Percentiles rank a stretch among this genome's conserved stretches.
These are phyloP conservation scores for Corymbia calophylla DNA, from an alignment of 441 rosid genomes.

Conservation along the genomic window DNA sequence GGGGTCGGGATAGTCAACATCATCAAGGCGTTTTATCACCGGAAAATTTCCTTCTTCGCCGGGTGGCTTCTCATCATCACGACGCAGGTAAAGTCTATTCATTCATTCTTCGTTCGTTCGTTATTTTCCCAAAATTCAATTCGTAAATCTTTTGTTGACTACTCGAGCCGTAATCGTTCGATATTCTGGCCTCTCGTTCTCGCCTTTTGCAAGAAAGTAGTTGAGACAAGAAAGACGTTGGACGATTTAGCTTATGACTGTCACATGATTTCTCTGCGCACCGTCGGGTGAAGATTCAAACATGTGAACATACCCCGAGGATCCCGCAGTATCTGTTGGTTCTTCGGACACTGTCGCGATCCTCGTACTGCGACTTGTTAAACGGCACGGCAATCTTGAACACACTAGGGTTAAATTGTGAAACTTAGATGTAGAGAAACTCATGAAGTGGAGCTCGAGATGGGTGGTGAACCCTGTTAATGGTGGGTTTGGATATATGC, in stretches of 20 bases:
- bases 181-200: neutral
- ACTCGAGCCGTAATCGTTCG: neutral
- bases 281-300: neutral
- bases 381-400: neutral
- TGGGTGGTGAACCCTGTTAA: neutral
- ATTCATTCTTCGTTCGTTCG: neutral
- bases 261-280: neutral
- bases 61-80: slow-evolving; percentile 81
- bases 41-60: slow-evolving; percentile 64
- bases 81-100: slow-evolving; percentile 48
- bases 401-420: neutral
- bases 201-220: neutral
- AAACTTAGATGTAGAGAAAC: neutral
- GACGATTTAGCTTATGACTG: neutral
- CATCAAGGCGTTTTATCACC: slow-evolving; percentile 65
- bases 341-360: neutral
- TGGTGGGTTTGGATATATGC: neutral
- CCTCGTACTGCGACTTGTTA: neutral
- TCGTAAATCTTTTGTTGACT: neutral
- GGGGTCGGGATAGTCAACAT: slow-evolving; percentile 71
- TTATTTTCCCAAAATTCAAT: neutral
- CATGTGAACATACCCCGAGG: neutral
- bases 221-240: neutral
- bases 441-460: neutral
- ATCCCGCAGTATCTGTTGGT: neutral